Evolutionary conservation across 805 yeast species (phyloP).

Genomic region (Teunomyces barrocoloradensis): DNA sequence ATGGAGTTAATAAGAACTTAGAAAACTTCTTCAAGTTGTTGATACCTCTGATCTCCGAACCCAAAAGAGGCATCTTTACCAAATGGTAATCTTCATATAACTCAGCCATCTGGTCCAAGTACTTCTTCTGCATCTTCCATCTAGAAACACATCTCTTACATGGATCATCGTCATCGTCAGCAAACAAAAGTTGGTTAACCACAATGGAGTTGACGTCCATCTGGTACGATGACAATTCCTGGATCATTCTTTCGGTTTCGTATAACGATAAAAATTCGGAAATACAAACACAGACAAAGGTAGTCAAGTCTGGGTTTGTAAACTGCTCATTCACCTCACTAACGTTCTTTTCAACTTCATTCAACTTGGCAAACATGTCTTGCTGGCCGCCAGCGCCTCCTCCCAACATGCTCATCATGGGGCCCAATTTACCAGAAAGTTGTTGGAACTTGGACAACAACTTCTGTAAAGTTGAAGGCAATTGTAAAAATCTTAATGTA

Average conservation of each 20-base stretch:
- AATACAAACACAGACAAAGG: slow-evolving; percentile 94
- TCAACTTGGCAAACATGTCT: slow-evolving; percentile 76
- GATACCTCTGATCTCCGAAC: slow-evolving; percentile 92
- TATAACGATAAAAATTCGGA: slow-evolving; percentile 94
- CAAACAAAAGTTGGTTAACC: slow-evolving; percentile 88
- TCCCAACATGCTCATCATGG: slow-evolving; percentile 76
- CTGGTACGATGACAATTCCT: slow-evolving; percentile 88
- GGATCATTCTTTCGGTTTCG: slow-evolving; percentile 97
- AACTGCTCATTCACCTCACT: slow-evolving; percentile 90
- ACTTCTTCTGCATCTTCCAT: slow-evolving; percentile 94
- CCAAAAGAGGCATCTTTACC: slow-evolving; percentile 92
- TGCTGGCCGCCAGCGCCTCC: slow-evolving; percentile 72
- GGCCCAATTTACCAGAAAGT: slow-evolving; percentile 83
- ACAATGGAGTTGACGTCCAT: slow-evolving; percentile 97
- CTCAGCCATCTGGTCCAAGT: slow-evolving; percentile 92
- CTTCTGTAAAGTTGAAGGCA: slow-evolving; percentile 89
- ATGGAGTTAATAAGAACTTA: slow-evolving; percentile 73
- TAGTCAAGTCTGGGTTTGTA: slow-evolving; percentile 93
- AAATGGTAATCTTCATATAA: slow-evolving; percentile 95
- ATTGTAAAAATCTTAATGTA: slow-evolving; percentile 88
- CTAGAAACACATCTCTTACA: slow-evolving; percentile 92
- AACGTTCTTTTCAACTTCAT: slow-evolving; percentile 76
- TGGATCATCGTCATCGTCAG: slow-evolving; percentile 67
- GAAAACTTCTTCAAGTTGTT: slow-evolving; percentile 83
- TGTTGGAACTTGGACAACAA: slow-evolving; percentile 84